Evolutionary conservation across 345 rosid genomes (phyloP), one percentile per base, ranked within the genome.

Genomic region (Gossypium raimondii): DNA sequence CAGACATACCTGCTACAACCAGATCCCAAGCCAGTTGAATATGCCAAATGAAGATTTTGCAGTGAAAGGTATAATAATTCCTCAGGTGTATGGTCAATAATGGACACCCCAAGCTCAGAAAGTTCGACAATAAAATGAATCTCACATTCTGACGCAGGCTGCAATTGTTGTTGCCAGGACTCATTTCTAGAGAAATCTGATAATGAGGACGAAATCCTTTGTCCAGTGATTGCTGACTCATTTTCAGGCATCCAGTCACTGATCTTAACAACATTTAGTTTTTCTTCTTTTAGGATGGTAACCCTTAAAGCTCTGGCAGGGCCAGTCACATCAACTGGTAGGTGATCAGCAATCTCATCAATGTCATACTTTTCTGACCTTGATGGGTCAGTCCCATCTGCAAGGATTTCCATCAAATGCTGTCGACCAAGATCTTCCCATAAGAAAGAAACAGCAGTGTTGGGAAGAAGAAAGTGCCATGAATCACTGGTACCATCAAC

Each of bases 381-480:
- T 56, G 83, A 86, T 76, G 86, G 79, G 67, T 93, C 93, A 55
- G 86, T 78, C 50, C 98, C 94, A 82, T 85, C 94, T 72, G 86
- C 86, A 76, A 92, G 88, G 76, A 93, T 81, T 81, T 90, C 99
- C 79, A 93, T 72, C 22, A 88, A 76, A 79, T 83, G 88, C 24
- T 78, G 84, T 80, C 92, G 87, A 83, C 97, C 97, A 80, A 93
- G 87, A 86, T 93, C 91, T 83, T 96, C 99, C 99, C 99, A 93
- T 27, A 85, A 87, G 88, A 93, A 96, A 65, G 98, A 86, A 85
- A 89, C 89, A 73, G 99, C 94, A 20, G 97, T 77, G n/a, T 84
- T 86, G 52, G 99, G 99, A 69, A 86, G 90, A 81, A 95, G 92
- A 81, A 84, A 88, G 82, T 88, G 89, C 99, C 98, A 95, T 48